A percentile compares a stretch with the other conserved stretches of the same genome.
phyloP scores from a whole-genome alignment of 2,329 filamentous ascomycete species.

The Trichoderma atroviride region DNA sequence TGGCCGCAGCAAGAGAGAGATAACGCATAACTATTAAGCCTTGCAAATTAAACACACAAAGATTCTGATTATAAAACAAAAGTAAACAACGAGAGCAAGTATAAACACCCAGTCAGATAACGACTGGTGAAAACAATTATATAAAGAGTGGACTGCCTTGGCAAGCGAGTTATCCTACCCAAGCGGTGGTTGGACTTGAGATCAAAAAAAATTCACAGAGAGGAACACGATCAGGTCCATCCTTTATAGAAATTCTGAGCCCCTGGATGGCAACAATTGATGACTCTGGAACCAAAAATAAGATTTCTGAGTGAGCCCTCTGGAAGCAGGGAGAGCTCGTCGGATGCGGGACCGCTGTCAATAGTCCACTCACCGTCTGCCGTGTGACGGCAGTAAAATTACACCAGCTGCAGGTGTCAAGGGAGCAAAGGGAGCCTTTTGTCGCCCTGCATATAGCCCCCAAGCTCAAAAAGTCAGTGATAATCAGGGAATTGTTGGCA shows the following conservation, averaged over 20 bases:
- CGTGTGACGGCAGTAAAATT: constrained; percentile 3
- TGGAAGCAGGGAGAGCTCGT: constrained; percentile 12
- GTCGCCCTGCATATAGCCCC: constrained; percentile 16
- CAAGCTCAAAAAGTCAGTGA: not conserved
- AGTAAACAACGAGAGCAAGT: not conserved
- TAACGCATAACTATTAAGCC: constrained; percentile 32
- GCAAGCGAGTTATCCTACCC: constrained; percentile 17
- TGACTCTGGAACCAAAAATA: constrained; percentile 22
- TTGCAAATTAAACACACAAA: not conserved
- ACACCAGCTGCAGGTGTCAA: constrained; percentile 12
- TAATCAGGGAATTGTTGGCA: not conserved
- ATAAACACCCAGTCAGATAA: constrained; percentile 9
- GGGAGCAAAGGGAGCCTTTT: constrained; percentile 7
- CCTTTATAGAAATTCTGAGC: constrained; percentile 20
- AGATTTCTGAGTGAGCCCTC: constrained; percentile 15
- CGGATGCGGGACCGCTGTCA: not conserved
- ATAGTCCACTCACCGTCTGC: constrained; percentile 9
- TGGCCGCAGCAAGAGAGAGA: constrained; percentile 32
- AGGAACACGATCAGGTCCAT: not conserved
- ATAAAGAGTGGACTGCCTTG: constrained; percentile 24
- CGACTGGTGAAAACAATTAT: not conserved
- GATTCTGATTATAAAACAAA: not conserved
- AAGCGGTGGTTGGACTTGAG: constrained; percentile 4
- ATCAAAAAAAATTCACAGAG: not conserved
- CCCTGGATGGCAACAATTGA: constrained; percentile 17